Conservation (phyloP, 1,139 yeast genomes). For the Suhomyces ambrosiae region DNA sequence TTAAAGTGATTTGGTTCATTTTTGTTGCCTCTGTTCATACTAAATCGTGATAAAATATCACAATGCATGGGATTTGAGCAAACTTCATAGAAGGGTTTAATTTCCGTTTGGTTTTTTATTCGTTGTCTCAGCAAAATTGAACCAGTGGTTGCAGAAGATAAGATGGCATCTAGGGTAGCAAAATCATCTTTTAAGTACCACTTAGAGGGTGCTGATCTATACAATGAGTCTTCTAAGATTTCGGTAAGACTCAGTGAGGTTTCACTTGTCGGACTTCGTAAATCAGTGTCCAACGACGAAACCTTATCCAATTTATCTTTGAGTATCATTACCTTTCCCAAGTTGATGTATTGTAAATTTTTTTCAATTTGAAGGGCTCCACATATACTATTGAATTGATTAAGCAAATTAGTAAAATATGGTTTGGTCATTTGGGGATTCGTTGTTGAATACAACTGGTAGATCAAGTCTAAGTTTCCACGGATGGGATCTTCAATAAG, state of each 20-base stretch:
- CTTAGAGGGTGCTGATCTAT: background rate
- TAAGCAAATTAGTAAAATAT: conserved; percentile 21
- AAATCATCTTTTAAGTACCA: conserved; percentile 11
- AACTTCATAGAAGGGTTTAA: conserved; percentile 51
- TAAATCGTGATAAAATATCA: conserved; percentile 31
- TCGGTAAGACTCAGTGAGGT: background rate
- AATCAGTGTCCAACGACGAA: background rate
- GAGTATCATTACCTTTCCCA: conserved; percentile 21
- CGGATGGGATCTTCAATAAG: conserved; percentile 13
- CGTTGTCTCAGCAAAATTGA: conserved; percentile 44
- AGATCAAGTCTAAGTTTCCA: conserved; percentile 12
- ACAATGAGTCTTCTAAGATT: conserved; percentile 23
- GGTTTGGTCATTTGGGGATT: background rate
- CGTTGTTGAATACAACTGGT: conserved; percentile 3
- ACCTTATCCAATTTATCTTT: conserved; percentile 18
- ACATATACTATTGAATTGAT: conserved; percentile 28
- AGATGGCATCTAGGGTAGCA: conserved; percentile 16
- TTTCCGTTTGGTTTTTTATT: conserved; percentile 36
- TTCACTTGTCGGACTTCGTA: background rate
- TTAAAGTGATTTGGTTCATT: conserved; percentile 7
- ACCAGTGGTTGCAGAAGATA: conserved; percentile 33
- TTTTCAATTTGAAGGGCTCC: conserved; percentile 13
- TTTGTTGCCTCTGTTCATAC: conserved; percentile 22
- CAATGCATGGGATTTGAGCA: conserved; percentile 55
- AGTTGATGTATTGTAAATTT: conserved; percentile 17